Evolutionary conservation across 2,329 filamentous ascomycete species (phyloP).

Genomic region (Epichloe hybrida): DNA sequence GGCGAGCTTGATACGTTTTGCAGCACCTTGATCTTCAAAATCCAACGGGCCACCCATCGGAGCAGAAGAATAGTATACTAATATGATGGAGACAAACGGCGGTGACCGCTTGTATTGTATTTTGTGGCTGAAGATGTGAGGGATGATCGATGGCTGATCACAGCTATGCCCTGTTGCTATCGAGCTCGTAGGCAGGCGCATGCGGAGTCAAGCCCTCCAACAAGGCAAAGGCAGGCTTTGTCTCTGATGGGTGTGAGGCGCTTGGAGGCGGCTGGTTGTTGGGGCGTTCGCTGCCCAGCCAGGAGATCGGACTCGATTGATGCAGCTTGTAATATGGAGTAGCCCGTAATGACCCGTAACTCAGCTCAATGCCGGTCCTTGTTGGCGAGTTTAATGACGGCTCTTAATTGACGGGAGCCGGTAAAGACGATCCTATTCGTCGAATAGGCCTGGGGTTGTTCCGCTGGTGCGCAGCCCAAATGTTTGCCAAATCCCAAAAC

Average conservation of each 20-base stretch:
- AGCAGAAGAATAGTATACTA: background rate
- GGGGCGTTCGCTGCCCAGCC: too few species aligned
- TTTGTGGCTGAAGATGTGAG: background rate
- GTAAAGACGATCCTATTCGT: background rate
- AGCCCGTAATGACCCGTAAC: too few species aligned
- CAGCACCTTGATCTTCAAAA: conserved; percentile 7
- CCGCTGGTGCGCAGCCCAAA: background rate
- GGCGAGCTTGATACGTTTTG: conserved; percentile 12
- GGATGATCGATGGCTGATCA: background rate
- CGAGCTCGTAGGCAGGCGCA: background rate
- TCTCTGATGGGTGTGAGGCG: too few species aligned
- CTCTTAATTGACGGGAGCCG: background rate
- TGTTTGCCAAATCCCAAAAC: background rate
- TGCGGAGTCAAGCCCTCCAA: too few species aligned
- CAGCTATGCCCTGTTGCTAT: background rate
- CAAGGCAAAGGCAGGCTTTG: too few species aligned
- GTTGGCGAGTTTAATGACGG: background rate
- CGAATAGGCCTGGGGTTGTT: background rate
- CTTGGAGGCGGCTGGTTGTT: too few species aligned
- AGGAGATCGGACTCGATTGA: too few species aligned
- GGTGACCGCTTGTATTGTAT: background rate
- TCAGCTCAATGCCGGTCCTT: too few species aligned
- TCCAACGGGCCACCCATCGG: conserved; percentile 8
- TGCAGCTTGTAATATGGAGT: too few species aligned
- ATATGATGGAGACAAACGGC: too few species aligned